Evolutionary conservation across 140 eudicot species (phyloP).

Genomic region (Ambrosia hybrid): DNA sequence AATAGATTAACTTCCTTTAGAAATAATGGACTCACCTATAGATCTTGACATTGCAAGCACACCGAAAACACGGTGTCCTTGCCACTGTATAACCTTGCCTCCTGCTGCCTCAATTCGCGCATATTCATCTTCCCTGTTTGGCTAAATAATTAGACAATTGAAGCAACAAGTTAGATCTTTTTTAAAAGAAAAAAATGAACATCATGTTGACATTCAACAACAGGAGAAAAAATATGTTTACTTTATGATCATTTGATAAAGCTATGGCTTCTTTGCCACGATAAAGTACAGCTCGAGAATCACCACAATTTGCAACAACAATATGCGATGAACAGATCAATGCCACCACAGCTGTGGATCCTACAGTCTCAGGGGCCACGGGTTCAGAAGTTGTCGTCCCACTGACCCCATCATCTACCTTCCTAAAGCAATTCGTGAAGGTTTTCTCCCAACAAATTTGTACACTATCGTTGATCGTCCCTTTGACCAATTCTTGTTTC

Average conservation of each 20-base stretch:
- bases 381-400: slow-evolving; percentile 57
- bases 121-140: slow-evolving; percentile 83
- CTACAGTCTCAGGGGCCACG: slow-evolving; percentile 84
- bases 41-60: slow-evolving; percentile 99
- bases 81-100: slow-evolving; percentile 95
- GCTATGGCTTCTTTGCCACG: slow-evolving; percentile 92
- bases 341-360: slow-evolving; percentile 96
- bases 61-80: slow-evolving; percentile 96
- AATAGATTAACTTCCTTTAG: too few relatives aligned
- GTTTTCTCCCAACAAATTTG: slow-evolving; percentile 68
- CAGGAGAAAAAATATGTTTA: slow-evolving; percentile 24
- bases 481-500: slow-evolving; percentile 41
- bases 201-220: neutral
- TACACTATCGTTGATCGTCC: slow-evolving; percentile 38
- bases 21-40: too few relatives aligned
- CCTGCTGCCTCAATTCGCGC: slow-evolving; percentile 92
- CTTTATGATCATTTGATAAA: slow-evolving; percentile 87
- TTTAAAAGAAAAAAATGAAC: neutral
- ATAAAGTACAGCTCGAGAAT: slow-evolving; percentile 93
- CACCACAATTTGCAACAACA: slow-evolving; percentile 88
- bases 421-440: slow-evolving; percentile 67
- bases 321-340: slow-evolving; percentile 83
- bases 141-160: slow-evolving; percentile 43
- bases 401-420: slow-evolving; percentile 81
- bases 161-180: slow-evolving; percentile 16